Evolutionary conservation across 2,329 filamentous ascomycete genomes (phyloP).

Genomic region (Aspergillus neoniger): DNA sequence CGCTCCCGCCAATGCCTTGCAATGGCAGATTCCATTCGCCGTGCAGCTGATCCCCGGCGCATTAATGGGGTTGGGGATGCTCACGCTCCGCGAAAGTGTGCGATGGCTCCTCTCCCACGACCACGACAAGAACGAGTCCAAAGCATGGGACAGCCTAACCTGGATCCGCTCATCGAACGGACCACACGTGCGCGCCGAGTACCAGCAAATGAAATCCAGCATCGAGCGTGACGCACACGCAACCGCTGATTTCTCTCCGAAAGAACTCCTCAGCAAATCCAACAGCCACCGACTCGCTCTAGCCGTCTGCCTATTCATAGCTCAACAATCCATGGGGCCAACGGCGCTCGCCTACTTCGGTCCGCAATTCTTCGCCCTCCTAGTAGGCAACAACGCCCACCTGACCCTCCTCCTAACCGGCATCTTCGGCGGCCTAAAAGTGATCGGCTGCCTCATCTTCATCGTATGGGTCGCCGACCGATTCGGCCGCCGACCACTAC

Average conservation of each 20-base stretch:
- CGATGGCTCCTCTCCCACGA: slow-evolving; percentile 54
- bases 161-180: slow-evolving; percentile 55
- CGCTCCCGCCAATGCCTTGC: slow-evolving; percentile 34
- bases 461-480: slow-evolving; percentile 57
- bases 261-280: slow-evolving; percentile 50
- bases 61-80: slow-evolving; percentile 52
- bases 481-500: slow-evolving; percentile 54
- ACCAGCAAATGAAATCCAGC: slow-evolving; percentile 53
- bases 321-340: slow-evolving; percentile 57
- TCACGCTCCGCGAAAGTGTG: slow-evolving; percentile 53
- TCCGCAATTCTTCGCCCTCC: slow-evolving; percentile 56
- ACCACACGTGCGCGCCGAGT: slow-evolving; percentile 44
- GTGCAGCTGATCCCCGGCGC: slow-evolving; percentile 53
- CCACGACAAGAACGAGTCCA: slow-evolving; percentile 33
- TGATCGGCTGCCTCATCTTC: slow-evolving; percentile 53
- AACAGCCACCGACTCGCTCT: slow-evolving; percentile 49
- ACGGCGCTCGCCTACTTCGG: slow-evolving; percentile 59
- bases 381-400: slow-evolving; percentile 49
- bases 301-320: slow-evolving; percentile 52
- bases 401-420: slow-evolving; percentile 54
- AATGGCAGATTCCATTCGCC: slow-evolving; percentile 61
- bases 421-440: slow-evolving; percentile 58
- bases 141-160: slow-evolving; percentile 51
- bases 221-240: slow-evolving; percentile 50
- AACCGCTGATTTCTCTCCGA: slow-evolving; percentile 46